phyloP scores from a whole-genome alignment of 2,329 filamentous ascomycete species.

The Venturia nashicola region DNA sequence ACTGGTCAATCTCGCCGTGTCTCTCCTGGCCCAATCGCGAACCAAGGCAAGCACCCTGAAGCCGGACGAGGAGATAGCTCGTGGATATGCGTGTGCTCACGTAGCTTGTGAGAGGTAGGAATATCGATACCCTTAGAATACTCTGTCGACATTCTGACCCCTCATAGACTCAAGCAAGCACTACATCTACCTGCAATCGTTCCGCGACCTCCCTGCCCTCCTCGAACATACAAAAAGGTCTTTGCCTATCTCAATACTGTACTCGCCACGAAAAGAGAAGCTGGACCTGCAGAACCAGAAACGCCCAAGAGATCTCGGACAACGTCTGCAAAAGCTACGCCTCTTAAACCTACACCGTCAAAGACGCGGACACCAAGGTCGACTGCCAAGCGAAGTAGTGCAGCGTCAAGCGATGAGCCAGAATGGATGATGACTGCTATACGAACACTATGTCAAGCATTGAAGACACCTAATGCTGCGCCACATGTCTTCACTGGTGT shows the following conservation, averaged over 20 bases:
- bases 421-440: slow-evolving; percentile 59
- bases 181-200: slow-evolving; percentile 69
- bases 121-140: slow-evolving; percentile 14
- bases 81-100: slow-evolving; percentile 73
- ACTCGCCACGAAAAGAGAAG: slow-evolving; percentile 14
- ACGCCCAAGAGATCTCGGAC: slow-evolving; percentile 12
- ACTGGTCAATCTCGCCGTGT: slow-evolving; percentile 60
- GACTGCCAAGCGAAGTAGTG: neutral
- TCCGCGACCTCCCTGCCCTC: slow-evolving; percentile 64
- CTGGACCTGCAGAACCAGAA: slow-evolving; percentile 23
- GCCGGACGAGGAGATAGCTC: slow-evolving; percentile 76
- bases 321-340: slow-evolving; percentile 14
- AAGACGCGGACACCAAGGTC: neutral
- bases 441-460: slow-evolving; percentile 50
- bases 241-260: slow-evolving; percentile 62
- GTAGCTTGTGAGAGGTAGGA: slow-evolving; percentile 73
- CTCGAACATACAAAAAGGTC: slow-evolving; percentile 71
- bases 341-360: slow-evolving; percentile 3
- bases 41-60: slow-evolving; percentile 66
- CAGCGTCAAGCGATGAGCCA: neutral
- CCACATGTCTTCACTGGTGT: slow-evolving; percentile 67
- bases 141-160: neutral
- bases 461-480: slow-evolving; percentile 48
- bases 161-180: slow-evolving; percentile 54
- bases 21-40: slow-evolving; percentile 68